Percentiles rank a stretch among this genome's conserved stretches.
Conservation (phyloP, 2,329 filamentous ascomycete genomes). For the Talaromyces albobiverticillius region DNA sequence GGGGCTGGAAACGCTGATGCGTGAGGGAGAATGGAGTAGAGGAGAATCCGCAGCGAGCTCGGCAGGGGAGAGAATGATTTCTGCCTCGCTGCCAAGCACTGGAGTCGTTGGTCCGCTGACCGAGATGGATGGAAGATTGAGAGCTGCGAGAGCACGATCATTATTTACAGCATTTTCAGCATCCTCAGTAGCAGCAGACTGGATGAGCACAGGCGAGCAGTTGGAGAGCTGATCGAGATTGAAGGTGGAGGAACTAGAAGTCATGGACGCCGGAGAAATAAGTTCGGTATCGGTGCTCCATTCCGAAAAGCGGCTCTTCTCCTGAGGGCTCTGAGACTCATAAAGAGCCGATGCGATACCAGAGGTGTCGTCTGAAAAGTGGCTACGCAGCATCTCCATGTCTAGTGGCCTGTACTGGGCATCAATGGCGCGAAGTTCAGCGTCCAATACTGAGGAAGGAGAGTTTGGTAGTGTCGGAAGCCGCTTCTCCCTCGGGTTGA, state of each 20-base stretch:
- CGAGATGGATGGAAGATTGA: constrained; percentile 15
- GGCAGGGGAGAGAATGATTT: constrained; percentile 25
- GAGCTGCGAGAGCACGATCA: constrained; percentile 14
- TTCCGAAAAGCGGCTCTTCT: constrained; percentile 39
- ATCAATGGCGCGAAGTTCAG: constrained; percentile 35
- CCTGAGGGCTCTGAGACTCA: constrained; percentile 21
- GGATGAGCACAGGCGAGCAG: background rate
- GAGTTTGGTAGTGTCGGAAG: constrained; percentile 46
- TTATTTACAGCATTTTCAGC: background rate
- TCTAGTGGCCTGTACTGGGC: constrained; percentile 30
- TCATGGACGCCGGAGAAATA: constrained; percentile 35
- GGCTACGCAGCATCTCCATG: constrained; percentile 34
- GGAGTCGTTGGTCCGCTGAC: constrained; percentile 36
- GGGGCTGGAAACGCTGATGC: constrained; percentile 25
- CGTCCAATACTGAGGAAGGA: constrained; percentile 45
- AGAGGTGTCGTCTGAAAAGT: constrained; percentile 41
- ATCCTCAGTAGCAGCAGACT: background rate
- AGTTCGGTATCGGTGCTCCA: constrained; percentile 39
- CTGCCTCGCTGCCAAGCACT: constrained; percentile 30
- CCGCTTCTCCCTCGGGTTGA: constrained; percentile 35
- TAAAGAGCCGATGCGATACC: constrained; percentile 27
- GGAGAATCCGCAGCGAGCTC: constrained; percentile 10
- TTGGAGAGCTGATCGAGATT: constrained; percentile 16
- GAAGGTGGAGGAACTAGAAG: constrained; percentile 33
- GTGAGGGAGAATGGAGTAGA: constrained; percentile 17